These are phyloP conservation scores for Mycena sp. DNA, from an alignment of 1,284 basidiomycete species.

Conservation along the genomic window DNA sequence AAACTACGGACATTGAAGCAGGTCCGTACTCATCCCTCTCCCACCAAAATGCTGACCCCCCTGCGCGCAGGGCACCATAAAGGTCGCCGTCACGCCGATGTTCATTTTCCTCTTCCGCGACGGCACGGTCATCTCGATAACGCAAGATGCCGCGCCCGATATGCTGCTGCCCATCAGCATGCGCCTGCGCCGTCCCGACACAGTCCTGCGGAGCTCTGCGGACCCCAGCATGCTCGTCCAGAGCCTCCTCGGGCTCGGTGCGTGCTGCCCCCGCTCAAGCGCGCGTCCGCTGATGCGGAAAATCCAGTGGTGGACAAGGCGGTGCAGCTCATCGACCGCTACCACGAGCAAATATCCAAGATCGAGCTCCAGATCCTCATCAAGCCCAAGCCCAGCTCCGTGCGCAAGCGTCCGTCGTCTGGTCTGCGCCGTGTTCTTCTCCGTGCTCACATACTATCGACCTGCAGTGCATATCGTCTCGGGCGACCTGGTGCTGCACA, in stretches of 20 bases:
- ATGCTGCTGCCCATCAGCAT: slow-evolving; percentile 65
- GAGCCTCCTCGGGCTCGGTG: slow-evolving; percentile 63
- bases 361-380: slow-evolving; percentile 69
- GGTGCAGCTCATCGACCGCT: slow-evolving; percentile 73
- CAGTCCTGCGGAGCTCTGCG: slow-evolving; percentile 65
- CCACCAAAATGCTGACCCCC: slow-evolving; percentile 25
- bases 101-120: slow-evolving; percentile 72
- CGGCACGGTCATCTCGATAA: slow-evolving; percentile 69
- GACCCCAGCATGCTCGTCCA: slow-evolving; percentile 72
- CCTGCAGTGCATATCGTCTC: slow-evolving; percentile 67
- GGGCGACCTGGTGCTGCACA: slow-evolving; percentile 73
- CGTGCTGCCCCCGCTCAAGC: neutral
- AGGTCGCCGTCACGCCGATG: slow-evolving; percentile 64
- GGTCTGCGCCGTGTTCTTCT: slow-evolving; percentile 15
- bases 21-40: neutral
- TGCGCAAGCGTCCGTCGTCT: slow-evolving; percentile 62
- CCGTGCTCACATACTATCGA: neutral
- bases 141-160: slow-evolving; percentile 46
- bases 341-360: slow-evolving; percentile 66
- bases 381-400: slow-evolving; percentile 65
- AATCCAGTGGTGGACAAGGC: slow-evolving; percentile 67
- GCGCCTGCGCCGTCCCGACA: slow-evolving; percentile 64
- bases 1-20: slow-evolving; percentile 60
- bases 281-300: neutral
- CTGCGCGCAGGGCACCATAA: slow-evolving; percentile 53